Evolutionary conservation across 257 asterid genomes (phyloP).

Genomic region (Solanum sejunctum): DNA sequence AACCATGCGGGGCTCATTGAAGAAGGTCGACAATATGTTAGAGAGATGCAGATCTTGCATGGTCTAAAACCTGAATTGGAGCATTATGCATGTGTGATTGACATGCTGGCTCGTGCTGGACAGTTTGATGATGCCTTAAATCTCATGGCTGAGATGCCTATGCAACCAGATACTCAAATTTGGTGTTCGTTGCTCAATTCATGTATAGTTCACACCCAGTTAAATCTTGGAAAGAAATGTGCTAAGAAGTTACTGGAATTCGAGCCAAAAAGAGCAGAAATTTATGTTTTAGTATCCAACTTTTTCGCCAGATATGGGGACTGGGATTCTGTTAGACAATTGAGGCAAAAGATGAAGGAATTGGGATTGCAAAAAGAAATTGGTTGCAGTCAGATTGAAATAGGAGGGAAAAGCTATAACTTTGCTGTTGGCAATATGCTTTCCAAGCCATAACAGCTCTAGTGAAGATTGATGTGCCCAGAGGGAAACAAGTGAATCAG

Average conservation of each 20-base stretch:
- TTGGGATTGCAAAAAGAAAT: conserved; percentile 11
- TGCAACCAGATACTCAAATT: conserved; percentile 15
- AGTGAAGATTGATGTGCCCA: not conserved
- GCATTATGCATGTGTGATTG: conserved; percentile 23
- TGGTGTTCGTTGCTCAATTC: conserved; percentile 23
- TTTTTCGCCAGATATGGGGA: conserved; percentile 12
- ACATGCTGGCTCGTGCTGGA: conserved; percentile 30
- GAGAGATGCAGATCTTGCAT: conserved; percentile 12
- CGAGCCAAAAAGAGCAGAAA: conserved; percentile 14
- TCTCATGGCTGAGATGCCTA: conserved; percentile 11
- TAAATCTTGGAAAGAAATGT: conserved; percentile 9
- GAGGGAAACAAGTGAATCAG: not conserved
- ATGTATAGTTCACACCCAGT: conserved; percentile 4
- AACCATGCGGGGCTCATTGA: conserved; percentile 18
- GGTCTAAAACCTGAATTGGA: conserved; percentile 12
- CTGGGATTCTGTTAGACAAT: conserved; percentile 16
- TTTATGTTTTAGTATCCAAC: conserved; percentile 19
- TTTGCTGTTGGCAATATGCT: conserved; percentile 5
- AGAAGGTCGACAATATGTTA: conserved; percentile 13
- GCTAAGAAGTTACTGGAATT: conserved; percentile 13
- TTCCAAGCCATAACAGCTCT: not conserved
- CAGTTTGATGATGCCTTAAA: conserved; percentile 13
- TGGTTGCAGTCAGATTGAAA: conserved; percentile 24
- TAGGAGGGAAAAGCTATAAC: conserved; percentile 13
- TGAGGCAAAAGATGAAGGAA: conserved; percentile 13